Conservation (phyloP, 768 basidiomycete species). For the Collybia sp. region DNA sequence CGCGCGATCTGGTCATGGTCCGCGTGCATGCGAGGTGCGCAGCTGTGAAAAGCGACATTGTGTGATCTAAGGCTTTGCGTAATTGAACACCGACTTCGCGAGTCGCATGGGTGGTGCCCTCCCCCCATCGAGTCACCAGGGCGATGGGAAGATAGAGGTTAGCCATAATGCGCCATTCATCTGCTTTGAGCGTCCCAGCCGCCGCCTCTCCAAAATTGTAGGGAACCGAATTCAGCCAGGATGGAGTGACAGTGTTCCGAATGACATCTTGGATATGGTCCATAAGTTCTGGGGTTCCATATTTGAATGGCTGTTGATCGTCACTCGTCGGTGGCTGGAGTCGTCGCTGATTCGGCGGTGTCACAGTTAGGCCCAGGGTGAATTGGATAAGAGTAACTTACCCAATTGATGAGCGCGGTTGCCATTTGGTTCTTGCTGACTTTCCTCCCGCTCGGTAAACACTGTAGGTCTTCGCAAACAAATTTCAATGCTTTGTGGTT, state of each 20-base stretch:
- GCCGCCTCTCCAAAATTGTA: slow-evolving; percentile 16
- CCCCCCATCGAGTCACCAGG: slow-evolving; percentile 25
- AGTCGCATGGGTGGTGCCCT: slow-evolving; percentile 2
- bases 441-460: neutral
- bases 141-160: slow-evolving; percentile 29
- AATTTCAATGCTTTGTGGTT: slow-evolving; percentile 2
- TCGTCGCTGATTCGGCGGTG: neutral
- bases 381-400: slow-evolving; percentile 1
- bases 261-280: slow-evolving; percentile 18
- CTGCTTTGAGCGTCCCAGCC: slow-evolving; percentile 30
- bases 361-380: neutral
- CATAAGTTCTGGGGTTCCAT: slow-evolving; percentile 2
- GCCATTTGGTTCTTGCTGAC: slow-evolving; percentile 2
- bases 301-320: neutral
- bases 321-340: slow-evolving; percentile 1
- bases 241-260: slow-evolving; percentile 12
- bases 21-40: slow-evolving; percentile 13
- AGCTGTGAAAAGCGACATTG: slow-evolving; percentile 20
- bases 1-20: slow-evolving; percentile 6
- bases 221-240: slow-evolving; percentile 22
- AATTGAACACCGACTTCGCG: neutral
- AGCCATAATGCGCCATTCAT: slow-evolving; percentile 25
- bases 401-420: slow-evolving; percentile 5
- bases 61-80: slow-evolving; percentile 16
- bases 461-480: neutral